Evolutionary conservation across 495 filamentous ascomycete species (phyloP).

Genomic region (Tuber calosporum): DNA sequence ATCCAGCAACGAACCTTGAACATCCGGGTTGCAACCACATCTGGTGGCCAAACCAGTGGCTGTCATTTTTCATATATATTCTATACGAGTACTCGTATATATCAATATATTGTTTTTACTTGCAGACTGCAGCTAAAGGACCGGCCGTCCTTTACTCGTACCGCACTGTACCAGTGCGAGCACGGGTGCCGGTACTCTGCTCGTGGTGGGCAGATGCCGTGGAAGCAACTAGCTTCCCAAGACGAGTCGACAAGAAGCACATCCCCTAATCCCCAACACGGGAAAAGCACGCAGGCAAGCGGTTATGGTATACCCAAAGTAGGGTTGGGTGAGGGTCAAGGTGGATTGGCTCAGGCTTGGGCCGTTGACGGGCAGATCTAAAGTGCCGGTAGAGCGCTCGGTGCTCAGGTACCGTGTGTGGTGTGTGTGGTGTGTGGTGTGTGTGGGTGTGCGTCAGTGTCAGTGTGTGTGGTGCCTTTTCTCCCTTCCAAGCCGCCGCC

Average conservation of each 20-base stretch:
- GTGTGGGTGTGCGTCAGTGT: neutral
- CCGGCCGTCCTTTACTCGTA: neutral
- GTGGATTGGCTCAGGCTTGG: slow-evolving; percentile 3
- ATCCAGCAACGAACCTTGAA: neutral
- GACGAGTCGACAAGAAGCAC: neutral
- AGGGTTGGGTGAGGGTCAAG: neutral
- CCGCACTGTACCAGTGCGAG: too few species aligned
- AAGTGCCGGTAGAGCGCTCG: neutral
- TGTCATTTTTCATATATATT: neutral
- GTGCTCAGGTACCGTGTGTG: neutral
- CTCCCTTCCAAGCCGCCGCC: neutral
- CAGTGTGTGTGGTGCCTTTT: slow-evolving; percentile 2
- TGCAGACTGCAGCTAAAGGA: neutral
- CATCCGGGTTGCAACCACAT: neutral
- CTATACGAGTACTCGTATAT: too few species aligned
- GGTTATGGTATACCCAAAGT: neutral
- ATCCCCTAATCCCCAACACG: neutral
- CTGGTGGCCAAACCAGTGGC: neutral
- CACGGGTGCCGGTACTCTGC: too few species aligned
- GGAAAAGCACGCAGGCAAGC: neutral
- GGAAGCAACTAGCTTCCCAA: neutral
- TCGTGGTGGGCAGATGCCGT: neutral
- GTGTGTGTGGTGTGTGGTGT: too few species aligned
- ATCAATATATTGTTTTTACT: neutral
- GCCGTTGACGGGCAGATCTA: slow-evolving; percentile 1